Evolutionary conservation across 2,329 filamentous ascomycete species (phyloP), one percentile per base, ranked within the genome.

Genomic region (Lojkania enalia): DNA sequence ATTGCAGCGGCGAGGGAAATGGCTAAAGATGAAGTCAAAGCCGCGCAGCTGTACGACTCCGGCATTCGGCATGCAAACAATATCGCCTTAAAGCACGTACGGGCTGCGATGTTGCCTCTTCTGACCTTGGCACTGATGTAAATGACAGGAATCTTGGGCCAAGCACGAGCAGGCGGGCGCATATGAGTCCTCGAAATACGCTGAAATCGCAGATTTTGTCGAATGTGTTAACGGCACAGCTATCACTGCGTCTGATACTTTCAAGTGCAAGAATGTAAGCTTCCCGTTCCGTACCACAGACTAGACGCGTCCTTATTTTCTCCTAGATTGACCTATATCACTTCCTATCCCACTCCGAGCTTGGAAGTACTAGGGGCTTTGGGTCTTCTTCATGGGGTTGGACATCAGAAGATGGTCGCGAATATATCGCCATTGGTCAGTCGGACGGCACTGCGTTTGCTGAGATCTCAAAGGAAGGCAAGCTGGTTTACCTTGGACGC

Each of bases 401-500:
- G 78, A 78, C 76, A 0, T 74, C 77, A 13, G 63, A 67, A 0
- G 71, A 74, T 32, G 77, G 77, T 19, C 77, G 79, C 16, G 79
- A 82, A 49, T 80, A 82, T 42, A 71, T 77, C 33, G 76, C 77
- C 49, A 74, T 80, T 49, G 78, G 75, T 1, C 79, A 81, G 53
- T 72, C 72, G 20, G 78, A 82, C 50, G 79, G 78, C 9, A 72
- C 78, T 16, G 76, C 77, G 3, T 81, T 81, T 52, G 73, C 74
- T 27, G 78, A 82, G 58, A 72, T 82, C 58, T 74, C 66, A 25
- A 63, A 67, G 15, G 69, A 72, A 43, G 78, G 78, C 44, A 77
- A 77, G 55, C 66, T 81, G 19, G 55, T 71, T 23, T 80, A 81
- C 60, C 71, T 81, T 5, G 78, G 77, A n/a, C 74, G 77, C 16